Evolutionary conservation across 2,329 filamentous ascomycete species (phyloP), one percentile per base, ranked within the genome.

Genomic region (Amphichorda felina): DNA sequence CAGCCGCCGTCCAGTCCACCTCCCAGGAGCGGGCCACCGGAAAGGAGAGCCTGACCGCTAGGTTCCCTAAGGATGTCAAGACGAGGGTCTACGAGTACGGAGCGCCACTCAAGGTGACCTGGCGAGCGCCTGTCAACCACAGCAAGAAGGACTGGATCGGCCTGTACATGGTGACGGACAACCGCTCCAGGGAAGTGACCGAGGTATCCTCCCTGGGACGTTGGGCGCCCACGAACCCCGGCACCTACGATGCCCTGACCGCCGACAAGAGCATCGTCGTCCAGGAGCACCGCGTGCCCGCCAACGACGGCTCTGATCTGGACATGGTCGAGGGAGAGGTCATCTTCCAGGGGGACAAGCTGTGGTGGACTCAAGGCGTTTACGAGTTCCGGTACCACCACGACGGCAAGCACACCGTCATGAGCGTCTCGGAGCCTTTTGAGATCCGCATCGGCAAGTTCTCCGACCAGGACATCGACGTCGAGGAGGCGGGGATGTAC

Each of bases 371-470:
- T 0, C 83, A 89, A 41, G 91, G 91, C 37, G 83, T 93, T 3
- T 98, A 94, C 51, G 91, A 98, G 52, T 93, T 98, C 64, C 79
- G 91, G 28, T 95, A 95, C 60, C 91, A 98, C 59, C 91, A 98
- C 58, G 80, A 85, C 46, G 87, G 87, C 38, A 82, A 82, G 49
- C 87, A 98, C 60, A 85, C 82, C 45, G 88, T 94, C 50, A 91
- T 98, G 83, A 77, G 86, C 14, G 83, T 96, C 41, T 95, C 88
- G 5, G 74, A 86, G 45, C 88, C 91, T 0, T 98, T 98, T 48
- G 89, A 95, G 56, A 81, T 96, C 38, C 76, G 79, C 31, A 86
- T 96, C 43, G 68, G 72, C 22, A 79, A 78, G 30, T 94, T 94
- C 48, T 82, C 86, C 43, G 72, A 78, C 24, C 82, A 86, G 35